Evolutionary conservation across 768 basidiomycete genomes (phyloP).

Genomic region (Saitozyma sp.): DNA sequence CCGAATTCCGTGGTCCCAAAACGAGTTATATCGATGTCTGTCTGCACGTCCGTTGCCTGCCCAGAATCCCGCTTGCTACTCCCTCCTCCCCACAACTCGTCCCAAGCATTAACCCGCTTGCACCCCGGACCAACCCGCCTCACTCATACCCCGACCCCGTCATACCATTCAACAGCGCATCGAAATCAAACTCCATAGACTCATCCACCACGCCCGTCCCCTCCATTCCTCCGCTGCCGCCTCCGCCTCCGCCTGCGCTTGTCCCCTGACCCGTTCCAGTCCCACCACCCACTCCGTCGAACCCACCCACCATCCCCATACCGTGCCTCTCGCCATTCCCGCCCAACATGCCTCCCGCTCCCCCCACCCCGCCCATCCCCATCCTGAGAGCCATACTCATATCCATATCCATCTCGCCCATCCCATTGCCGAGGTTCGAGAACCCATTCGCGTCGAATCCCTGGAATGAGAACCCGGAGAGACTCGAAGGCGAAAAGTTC

Average conservation of each 20-base stretch:
- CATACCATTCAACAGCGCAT: slow-evolving; percentile 25
- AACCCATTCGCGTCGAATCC: too few species aligned
- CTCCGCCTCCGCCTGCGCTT: background rate
- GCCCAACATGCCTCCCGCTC: background rate
- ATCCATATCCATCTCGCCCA: slow-evolving; percentile 48
- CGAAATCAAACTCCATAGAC: slow-evolving; percentile 23
- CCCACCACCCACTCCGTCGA: background rate
- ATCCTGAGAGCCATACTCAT: slow-evolving; percentile 41
- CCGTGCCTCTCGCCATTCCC: background rate
- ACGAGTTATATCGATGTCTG: too few species aligned
- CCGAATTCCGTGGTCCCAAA: too few species aligned
- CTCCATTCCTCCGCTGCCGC: slow-evolving; percentile 2
- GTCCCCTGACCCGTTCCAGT: background rate
- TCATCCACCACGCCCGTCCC: slow-evolving; percentile 15
- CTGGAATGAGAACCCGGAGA: too few species aligned
- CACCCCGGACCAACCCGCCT: background rate
- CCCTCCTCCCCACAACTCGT: background rate
- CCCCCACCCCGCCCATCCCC: slow-evolving; percentile 1
- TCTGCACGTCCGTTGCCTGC: background rate
- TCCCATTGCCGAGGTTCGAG: background rate
- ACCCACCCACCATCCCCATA: background rate
- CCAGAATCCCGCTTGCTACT: background rate
- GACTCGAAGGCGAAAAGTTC: too few species aligned
- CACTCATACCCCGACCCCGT: slow-evolving; percentile 3
- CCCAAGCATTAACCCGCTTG: background rate